phyloP scores from a whole-genome alignment of 345 rosid species.

The Acer saccharum region DNA sequence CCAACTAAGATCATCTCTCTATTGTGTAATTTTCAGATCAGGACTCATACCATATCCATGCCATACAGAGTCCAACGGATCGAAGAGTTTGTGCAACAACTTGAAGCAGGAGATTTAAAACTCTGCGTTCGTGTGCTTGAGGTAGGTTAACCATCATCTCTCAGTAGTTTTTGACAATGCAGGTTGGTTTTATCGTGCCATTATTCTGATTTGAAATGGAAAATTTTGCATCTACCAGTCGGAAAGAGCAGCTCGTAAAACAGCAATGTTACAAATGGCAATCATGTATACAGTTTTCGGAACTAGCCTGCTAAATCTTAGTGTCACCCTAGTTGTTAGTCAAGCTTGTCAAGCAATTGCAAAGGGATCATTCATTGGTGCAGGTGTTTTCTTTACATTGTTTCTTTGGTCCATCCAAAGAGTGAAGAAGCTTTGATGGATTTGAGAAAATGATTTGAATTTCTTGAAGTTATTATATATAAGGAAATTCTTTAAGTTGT shows the following conservation, averaged over 20 bases:
- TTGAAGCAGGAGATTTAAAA: conserved; percentile 84
- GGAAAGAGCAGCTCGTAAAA: conserved; percentile 88
- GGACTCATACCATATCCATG: conserved; percentile 79
- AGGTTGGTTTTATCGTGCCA: background rate
- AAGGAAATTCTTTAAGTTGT: too few species aligned
- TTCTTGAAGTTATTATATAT: too few species aligned
- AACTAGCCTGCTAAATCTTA: conserved; percentile 77
- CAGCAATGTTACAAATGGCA: conserved; percentile 86
- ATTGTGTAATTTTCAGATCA: conserved; percentile 52
- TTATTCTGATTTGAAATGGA: background rate
- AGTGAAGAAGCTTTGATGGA: too few species aligned
- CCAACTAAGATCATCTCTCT: conserved; percentile 18
- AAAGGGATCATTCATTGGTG: too few species aligned
- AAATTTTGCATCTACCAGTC: conserved; percentile 49
- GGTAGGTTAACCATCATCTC: conserved; percentile 38
- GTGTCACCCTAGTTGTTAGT: conserved; percentile 40
- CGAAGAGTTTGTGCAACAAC: conserved; percentile 87
- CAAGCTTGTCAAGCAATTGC: too few species aligned
- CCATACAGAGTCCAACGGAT: conserved; percentile 80
- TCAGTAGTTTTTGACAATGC: background rate
- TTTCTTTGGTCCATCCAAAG: too few species aligned
- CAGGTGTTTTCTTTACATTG: too few species aligned
- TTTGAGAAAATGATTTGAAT: too few species aligned
- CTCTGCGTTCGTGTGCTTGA: conserved; percentile 93
- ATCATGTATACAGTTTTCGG: conserved; percentile 83